Percentiles rank a stretch among this genome's conserved stretches.
These are phyloP conservation scores for Smallanthus sonchifolius DNA, from an alignment of 129 eudicot genomes.

Conservation along the genomic window DNA sequence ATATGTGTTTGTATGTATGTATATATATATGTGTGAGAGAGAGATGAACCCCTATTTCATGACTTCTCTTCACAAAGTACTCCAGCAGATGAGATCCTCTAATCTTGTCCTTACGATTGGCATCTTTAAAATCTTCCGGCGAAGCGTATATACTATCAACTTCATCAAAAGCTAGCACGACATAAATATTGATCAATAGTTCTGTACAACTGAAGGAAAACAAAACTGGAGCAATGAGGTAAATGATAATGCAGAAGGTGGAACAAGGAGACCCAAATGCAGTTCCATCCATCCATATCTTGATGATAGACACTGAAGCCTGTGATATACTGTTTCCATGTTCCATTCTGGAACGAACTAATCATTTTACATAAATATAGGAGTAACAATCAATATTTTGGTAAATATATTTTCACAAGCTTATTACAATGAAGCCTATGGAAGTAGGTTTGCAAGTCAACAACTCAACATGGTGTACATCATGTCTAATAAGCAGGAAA, in stretches of 20 bases:
- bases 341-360: neutral
- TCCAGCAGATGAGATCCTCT: constrained; percentile 81
- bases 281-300: neutral
- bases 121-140: constrained; percentile 73
- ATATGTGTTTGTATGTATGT: neutral
- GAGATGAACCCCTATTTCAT: constrained; percentile 73
- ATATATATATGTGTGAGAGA: neutral
- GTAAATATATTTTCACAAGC: neutral
- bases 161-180: constrained; percentile 73
- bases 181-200: neutral
- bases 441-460: neutral
- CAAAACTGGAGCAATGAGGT: neutral
- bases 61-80: constrained; percentile 74
- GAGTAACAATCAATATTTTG: neutral
- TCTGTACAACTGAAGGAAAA: neutral
- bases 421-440: neutral
- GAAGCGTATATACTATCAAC: constrained; percentile 88
- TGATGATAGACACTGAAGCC: neutral
- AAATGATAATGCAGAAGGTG: neutral
- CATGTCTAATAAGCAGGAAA: neutral
- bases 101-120: constrained; percentile 54
- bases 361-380: neutral
- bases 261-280: neutral
- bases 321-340: neutral
- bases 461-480: neutral